A percentile compares a stretch with the other conserved stretches of the same genome.
Evolutionary conservation across 306 rosid species (phyloP).

Genomic region (Quercus robur): DNA sequence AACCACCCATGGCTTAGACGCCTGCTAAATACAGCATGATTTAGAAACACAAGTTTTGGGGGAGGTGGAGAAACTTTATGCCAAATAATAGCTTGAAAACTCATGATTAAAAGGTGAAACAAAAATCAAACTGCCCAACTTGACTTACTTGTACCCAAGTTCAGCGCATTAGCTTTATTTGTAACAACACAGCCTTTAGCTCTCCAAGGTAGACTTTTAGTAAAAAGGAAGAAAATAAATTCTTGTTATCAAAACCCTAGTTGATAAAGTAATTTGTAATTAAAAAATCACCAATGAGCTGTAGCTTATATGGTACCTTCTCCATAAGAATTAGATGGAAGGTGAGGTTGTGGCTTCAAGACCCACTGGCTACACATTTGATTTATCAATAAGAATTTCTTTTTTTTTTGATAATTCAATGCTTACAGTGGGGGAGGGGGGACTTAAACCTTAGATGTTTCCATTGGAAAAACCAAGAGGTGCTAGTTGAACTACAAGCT

Average conservation of each 20-base stretch:
- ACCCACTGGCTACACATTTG: too few relatives aligned
- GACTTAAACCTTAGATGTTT: too few relatives aligned
- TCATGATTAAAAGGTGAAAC: neutral
- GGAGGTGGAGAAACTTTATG: neutral
- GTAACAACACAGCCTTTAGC: neutral
- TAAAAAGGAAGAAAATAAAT: neutral
- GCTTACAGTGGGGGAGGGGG: too few relatives aligned
- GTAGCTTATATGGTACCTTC: neutral
- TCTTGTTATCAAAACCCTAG: neutral
- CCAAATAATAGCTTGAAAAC: neutral
- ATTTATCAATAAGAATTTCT: neutral
- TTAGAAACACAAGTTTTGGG: neutral
- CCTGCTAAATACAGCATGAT: neutral
- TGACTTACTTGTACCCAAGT: neutral
- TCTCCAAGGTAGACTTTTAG: neutral
- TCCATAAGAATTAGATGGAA: neutral
- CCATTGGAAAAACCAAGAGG: too few relatives aligned
- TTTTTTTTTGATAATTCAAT: too few relatives aligned
- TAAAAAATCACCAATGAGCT: neutral
- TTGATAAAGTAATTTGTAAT: neutral
- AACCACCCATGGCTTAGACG: neutral
- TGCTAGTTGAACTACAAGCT: too few relatives aligned
- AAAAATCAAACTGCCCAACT: neutral
- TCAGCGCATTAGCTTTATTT: constrained; percentile 5
- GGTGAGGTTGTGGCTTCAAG: neutral